A percentile compares a stretch with the other conserved stretches of the same genome.
These are phyloP conservation scores for Camellia japonica DNA, from an alignment of 148 eudicot genomes.

Conservation along the genomic window DNA sequence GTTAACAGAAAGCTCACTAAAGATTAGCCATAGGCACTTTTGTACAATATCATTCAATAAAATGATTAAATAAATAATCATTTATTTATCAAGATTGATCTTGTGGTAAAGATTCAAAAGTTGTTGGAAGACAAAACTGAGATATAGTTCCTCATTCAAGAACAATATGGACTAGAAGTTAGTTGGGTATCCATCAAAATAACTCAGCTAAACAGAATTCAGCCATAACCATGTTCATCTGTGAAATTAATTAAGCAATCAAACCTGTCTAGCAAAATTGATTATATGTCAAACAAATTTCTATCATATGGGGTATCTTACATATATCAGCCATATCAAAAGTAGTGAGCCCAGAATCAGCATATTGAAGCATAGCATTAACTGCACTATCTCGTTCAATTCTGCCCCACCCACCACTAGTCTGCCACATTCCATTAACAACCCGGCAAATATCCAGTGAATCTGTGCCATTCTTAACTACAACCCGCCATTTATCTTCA, in stretches of 20 bases:
- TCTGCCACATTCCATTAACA: slow-evolving; percentile 86
- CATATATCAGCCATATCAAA: slow-evolving; percentile 91
- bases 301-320: slow-evolving; percentile 24
- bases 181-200: not conserved
- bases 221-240: not conserved
- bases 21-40: not conserved
- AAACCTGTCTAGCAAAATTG: not conserved
- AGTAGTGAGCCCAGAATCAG: slow-evolving; percentile 72
- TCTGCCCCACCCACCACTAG: slow-evolving; percentile 79
- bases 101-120: not conserved
- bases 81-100: not conserved
- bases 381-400: slow-evolving; percentile 60
- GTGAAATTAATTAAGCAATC: not conserved
- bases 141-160: not conserved
- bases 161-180: not conserved
- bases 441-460: slow-evolving; percentile 64
- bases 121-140: not conserved
- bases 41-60: not conserved
- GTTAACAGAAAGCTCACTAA: not conserved
- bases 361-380: slow-evolving; percentile 67
- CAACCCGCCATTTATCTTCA: slow-evolving; percentile 36
- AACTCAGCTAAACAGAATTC: not conserved
- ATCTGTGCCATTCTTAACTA: slow-evolving; percentile 67
- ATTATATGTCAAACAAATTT: not conserved
- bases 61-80: not conserved